phyloP scores from a whole-genome alignment of 352 stramenopile species.

The Globisporangium spiculum region DNA sequence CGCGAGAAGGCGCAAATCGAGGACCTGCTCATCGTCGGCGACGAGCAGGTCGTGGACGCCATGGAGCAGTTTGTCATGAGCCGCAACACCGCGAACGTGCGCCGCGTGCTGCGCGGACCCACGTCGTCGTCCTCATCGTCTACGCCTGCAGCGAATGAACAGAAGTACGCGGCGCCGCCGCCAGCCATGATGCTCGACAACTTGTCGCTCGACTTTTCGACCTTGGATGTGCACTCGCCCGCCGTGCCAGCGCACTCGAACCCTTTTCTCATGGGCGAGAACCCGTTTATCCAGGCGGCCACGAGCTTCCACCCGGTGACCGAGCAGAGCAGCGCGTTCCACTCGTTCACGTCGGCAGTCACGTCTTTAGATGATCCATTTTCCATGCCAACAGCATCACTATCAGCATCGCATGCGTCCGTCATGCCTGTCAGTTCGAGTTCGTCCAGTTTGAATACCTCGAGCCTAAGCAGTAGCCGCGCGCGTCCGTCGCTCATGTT shows the following conservation, averaged over 20 bases:
- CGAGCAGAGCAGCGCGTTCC: constrained; percentile 17
- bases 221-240: constrained; percentile 46
- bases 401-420: not conserved
- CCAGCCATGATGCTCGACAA: constrained; percentile 32
- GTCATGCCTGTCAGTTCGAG: constrained; percentile 1
- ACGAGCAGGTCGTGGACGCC: constrained; percentile 72
- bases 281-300: constrained; percentile 40
- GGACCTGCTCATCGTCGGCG: constrained; percentile 65
- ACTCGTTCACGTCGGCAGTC: constrained; percentile 13
- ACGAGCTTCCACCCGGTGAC: constrained; percentile 29
- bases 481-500: constrained; percentile 60
- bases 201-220: constrained; percentile 53
- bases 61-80: constrained; percentile 75
- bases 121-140: not conserved
- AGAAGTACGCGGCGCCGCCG: not conserved
- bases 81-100: constrained; percentile 48
- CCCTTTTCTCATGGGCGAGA: constrained; percentile 43
- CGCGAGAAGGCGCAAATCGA: constrained; percentile 61
- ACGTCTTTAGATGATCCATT: constrained; percentile 27
- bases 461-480: constrained; percentile 10
- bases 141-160: not conserved
- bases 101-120: constrained; percentile 48
- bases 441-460: not conserved
- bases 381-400: not conserved
- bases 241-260: constrained; percentile 27